Conservation (phyloP, 2,329 filamentous ascomycete genomes). For the Tolypocladium tundrense region DNA sequence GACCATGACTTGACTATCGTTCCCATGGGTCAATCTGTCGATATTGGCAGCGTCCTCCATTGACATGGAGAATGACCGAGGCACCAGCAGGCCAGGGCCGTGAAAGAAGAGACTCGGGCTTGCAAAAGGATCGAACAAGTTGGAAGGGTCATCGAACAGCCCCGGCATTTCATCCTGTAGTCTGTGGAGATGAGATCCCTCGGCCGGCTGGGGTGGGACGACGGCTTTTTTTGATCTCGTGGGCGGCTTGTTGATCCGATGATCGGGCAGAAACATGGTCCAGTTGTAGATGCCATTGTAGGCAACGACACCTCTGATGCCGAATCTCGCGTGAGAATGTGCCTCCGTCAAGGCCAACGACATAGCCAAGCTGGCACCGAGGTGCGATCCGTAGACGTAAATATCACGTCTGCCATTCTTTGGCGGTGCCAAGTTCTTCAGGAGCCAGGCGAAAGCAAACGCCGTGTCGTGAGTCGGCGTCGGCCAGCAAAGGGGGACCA, state of each 20-base stretch:
- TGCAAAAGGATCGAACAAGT: slow-evolving; percentile 50
- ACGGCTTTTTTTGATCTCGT: slow-evolving; percentile 8
- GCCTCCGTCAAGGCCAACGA: slow-evolving; percentile 49
- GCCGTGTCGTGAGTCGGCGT: slow-evolving; percentile 45
- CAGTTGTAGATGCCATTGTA: slow-evolving; percentile 56
- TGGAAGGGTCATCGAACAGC: slow-evolving; percentile 37
- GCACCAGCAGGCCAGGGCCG: slow-evolving; percentile 35
- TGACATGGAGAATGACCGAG: slow-evolving; percentile 31
- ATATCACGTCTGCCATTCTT: slow-evolving; percentile 23
- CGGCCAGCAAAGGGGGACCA: slow-evolving; percentile 36
- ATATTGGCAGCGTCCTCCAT: slow-evolving; percentile 15
- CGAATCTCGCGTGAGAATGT: slow-evolving; percentile 29
- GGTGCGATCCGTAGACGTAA: slow-evolving; percentile 44
- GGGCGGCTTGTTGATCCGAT: slow-evolving; percentile 29
- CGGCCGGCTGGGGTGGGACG: slow-evolving; percentile 10
- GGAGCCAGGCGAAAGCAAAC: slow-evolving; percentile 44
- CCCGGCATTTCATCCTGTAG: slow-evolving; percentile 23
- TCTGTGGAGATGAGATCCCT: slow-evolving; percentile 24
- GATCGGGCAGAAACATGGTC: slow-evolving; percentile 48
- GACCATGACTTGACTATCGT: slow-evolving; percentile 1
- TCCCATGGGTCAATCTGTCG: slow-evolving; percentile 13
- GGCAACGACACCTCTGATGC: slow-evolving; percentile 42
- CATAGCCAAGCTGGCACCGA: slow-evolving; percentile 47
- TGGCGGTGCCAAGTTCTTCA: slow-evolving; percentile 29
- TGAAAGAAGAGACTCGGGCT: slow-evolving; percentile 50